Base-by-base conservation (phyloP, 2,329 filamentous ascomycete species). In the Phyllosticta citriasiana region DNA sequence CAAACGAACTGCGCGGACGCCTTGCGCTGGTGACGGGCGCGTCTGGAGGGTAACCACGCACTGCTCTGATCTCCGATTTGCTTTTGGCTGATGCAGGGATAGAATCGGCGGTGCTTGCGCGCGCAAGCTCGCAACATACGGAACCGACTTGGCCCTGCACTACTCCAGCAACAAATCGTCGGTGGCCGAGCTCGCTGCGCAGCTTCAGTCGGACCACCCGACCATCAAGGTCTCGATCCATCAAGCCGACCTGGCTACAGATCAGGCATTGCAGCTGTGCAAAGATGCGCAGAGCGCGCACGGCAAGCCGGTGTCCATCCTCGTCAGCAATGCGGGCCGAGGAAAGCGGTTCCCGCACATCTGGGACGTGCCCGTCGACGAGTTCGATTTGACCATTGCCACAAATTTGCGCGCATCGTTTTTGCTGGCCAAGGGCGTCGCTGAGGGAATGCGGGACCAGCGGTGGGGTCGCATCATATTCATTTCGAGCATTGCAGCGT, bases 391-490 rank as follows among this genome's bases (percentile, higher is more conserved):
- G 67, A 87, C 82, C 4, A 73, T 87, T 55, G 80, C 78, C 62
- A 78, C 87, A 62, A 88, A 88, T 68, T 74, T 86, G 52, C 77
- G 83, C 40, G 82, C 85, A 5, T 80, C 82, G 0, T 88, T 88
- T 67, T 75, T 87, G 47, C 76, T 88, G 0, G 78, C 79, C 7
- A 85, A 87, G 70, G 78, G 82, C 5, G 78, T 80, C 35, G 80
- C 87, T 2, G 81, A 83, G 60, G 77, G 80, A 62, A 88, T 88
- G 85, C 79, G 80, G 63, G 69, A 72, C 22, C 79, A 82, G 66
- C 72, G 74, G 33, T 88, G 85, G 85, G 85, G 85, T 2, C 77
- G 85, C 4, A 83, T 88, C 67, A 76, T 87, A 60, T 84, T 84
- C 66, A 80, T 87, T 65, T 84, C 82, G 9, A 85, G 82, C 51